Conservation (phyloP, 805 yeast species). For the Sporopachydermia lactativora region DNA sequence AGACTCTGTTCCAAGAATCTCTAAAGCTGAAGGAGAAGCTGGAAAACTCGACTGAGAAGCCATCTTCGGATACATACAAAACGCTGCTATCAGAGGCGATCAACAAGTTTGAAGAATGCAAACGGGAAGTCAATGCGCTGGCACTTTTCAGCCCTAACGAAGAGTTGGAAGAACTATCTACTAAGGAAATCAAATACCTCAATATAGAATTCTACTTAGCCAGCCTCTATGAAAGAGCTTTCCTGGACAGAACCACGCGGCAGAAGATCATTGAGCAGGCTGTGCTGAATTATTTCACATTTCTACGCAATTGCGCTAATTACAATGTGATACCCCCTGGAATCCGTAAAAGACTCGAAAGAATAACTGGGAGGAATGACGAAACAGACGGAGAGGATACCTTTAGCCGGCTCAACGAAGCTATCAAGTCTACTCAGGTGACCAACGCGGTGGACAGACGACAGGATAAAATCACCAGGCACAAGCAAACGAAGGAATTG, state of each 20-base stretch:
- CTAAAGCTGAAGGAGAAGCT: conserved; percentile 11
- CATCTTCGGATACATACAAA: conserved; percentile 31
- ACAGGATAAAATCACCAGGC: conserved; percentile 59
- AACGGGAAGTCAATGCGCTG: conserved; percentile 28
- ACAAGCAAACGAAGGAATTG: conserved; percentile 43
- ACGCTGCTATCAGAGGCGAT: conserved; percentile 22
- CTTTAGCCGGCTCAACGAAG: no score
- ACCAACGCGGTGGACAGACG: conserved; percentile 35
- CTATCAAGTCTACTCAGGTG: conserved; percentile 6
- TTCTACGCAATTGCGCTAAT: conserved; percentile 8
- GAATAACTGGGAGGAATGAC: conserved; percentile 5
- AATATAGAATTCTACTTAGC: conserved; percentile 49
- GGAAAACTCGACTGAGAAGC: conserved; percentile 18
- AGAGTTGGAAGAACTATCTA: conserved; percentile 49
- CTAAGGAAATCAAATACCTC: conserved; percentile 46
- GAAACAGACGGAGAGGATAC: neutral
- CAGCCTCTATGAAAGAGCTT: conserved; percentile 17
- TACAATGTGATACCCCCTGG: conserved; percentile 12
- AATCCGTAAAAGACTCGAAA: conserved; percentile 6
- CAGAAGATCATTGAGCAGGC: conserved; percentile 9
- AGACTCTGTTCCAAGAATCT: conserved; percentile 14
- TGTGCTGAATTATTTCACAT: conserved; percentile 12
- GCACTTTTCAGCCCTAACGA: conserved; percentile 65
- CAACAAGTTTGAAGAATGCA: conserved; percentile 30
- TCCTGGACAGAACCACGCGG: conserved; percentile 9